A percentile compares a stretch with the other conserved stretches of the same genome.
These are phyloP conservation scores for Theileria parva DNA, from an alignment of 169 alveolate species.

Conservation along the genomic window DNA sequence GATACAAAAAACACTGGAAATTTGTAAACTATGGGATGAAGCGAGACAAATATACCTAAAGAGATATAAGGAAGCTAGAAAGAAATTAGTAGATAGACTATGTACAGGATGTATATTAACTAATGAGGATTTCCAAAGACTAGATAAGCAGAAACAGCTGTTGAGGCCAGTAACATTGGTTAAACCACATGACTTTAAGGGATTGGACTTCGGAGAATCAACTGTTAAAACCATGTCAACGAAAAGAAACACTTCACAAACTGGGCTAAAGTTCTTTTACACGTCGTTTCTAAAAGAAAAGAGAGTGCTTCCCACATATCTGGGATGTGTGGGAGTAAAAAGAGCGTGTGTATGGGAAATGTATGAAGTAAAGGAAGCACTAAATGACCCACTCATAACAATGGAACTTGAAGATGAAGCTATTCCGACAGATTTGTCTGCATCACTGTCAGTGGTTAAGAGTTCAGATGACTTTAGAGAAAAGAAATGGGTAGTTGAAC, in stretches of 20 bases:
- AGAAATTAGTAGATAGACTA: neutral
- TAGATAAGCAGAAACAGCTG: constrained; percentile 6
- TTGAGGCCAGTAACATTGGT: neutral
- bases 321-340: constrained; percentile 43
- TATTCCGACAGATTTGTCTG: constrained; percentile 55
- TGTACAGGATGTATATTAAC: constrained; percentile 60
- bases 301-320: constrained; percentile 51
- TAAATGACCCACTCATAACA: constrained; percentile 27
- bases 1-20: constrained; percentile 45
- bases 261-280: constrained; percentile 36
- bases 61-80: neutral
- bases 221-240: constrained; percentile 32
- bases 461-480: constrained; percentile 11
- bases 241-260: constrained; percentile 26
- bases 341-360: constrained; percentile 47
- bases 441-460: constrained; percentile 45
- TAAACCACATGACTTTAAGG: constrained; percentile 24
- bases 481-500: constrained; percentile 34
- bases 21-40: constrained; percentile 34
- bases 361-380: constrained; percentile 25
- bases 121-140: constrained; percentile 25
- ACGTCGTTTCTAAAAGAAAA: constrained; percentile 27
- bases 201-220: constrained; percentile 30
- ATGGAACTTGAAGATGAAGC: constrained; percentile 50
- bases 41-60: neutral